phyloP scores from a whole-genome alignment of 2,329 filamentous ascomycete species.

The Corniculantispora saksenae region DNA sequence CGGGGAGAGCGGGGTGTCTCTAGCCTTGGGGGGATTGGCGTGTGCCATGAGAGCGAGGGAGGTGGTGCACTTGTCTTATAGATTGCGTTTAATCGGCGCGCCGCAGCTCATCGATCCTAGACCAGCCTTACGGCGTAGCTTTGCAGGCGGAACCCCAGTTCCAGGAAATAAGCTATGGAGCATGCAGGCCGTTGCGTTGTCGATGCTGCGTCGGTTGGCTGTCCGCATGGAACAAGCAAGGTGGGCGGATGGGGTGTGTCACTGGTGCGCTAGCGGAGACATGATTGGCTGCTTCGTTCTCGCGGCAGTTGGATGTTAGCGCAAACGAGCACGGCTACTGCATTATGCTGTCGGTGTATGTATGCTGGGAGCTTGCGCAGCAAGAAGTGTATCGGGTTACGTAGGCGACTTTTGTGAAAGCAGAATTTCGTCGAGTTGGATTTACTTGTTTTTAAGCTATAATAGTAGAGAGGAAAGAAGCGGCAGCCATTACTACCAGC shows the following conservation, averaged over 20 bases:
- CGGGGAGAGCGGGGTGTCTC: slow-evolving; percentile 4
- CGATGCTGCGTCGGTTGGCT: slow-evolving; percentile 12
- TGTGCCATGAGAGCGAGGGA: not conserved
- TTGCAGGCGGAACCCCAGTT: not conserved
- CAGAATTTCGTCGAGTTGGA: no score
- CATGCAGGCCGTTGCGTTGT: slow-evolving; percentile 15
- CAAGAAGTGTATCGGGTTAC: no score
- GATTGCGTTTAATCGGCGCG: not conserved
- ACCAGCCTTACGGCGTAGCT: slow-evolving; percentile 1
- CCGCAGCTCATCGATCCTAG: not conserved
- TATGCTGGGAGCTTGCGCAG: no score
- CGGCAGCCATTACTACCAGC: no score
- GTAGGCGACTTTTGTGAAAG: no score
- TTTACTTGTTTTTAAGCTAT: no score
- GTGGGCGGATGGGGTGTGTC: not conserved
- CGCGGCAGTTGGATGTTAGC: slow-evolving; percentile 6
- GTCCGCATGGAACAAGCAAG: not conserved
- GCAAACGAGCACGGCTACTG: not conserved
- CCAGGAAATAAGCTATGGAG: slow-evolving; percentile 13
- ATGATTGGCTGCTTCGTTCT: slow-evolving; percentile 17
- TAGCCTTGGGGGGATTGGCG: not conserved
- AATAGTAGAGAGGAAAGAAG: no score
- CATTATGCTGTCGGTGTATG: not conserved
- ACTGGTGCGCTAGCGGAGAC: not conserved
- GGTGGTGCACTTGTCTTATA: not conserved